Evolutionary conservation across 1,139 yeast genomes (phyloP), one percentile per base, ranked within the genome.

Genomic region (Geotrichum candidum): DNA sequence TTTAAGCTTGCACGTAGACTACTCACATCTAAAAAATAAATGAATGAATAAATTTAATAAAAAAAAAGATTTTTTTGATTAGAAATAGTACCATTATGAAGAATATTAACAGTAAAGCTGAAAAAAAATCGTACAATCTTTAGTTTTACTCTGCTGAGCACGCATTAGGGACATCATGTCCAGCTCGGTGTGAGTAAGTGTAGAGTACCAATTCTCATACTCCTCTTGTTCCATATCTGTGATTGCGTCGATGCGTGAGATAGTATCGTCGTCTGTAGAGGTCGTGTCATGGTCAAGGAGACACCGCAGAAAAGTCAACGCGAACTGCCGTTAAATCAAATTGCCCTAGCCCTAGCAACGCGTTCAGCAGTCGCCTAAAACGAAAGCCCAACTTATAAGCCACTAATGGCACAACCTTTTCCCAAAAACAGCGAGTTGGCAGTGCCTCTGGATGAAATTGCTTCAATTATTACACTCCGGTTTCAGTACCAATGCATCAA

Each of bases 181-280:
- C 22, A 51, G 41, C 51, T 59, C 61, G 25, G 35, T 31, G 33
- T 59, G 59, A 10, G 46, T 52, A 25, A 41, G 46, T 5, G 51
- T 54, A n/a, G 23, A 46, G 31, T 15, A 55, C 58, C 58, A 59
- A 51, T 59, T 51, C 33, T 59, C 55, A 55, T 59, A 55, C 52
- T 55, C 59, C 25, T 54, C 58, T 56, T 59, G 41, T 31, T 59
- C 61, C 61, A 59, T 59, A 10, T 27, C 53, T 51, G 22, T 15
- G 53, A 51, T 15, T 18, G 48, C 23, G 48, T 15, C 10, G 3
- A 2, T n/a, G 22, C 48, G 18, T 4, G 48, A n/a, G 10, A 5
- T 41, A 15, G 10, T n/a, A 15, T 41, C 13, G 22, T 15, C 10
- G 48, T 41, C 48, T 23, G 18, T 10, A 18, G 48, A n/a, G 48